Conservation (phyloP, 2,329 filamentous ascomycete genomes). For the Pseudocercospora macadamiae region DNA sequence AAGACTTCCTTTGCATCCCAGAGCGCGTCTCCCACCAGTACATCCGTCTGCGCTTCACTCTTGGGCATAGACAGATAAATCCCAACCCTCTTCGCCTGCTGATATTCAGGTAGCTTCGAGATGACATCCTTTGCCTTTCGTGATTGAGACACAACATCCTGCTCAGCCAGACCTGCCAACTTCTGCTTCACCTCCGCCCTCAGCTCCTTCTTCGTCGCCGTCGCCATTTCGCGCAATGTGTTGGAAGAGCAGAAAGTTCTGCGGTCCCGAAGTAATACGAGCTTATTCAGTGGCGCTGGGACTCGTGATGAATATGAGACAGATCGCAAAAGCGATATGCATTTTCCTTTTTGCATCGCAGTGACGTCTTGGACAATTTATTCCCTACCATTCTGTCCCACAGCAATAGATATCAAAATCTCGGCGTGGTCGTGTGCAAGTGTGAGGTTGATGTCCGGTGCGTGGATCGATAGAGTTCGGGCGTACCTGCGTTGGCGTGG, state of each 20-base stretch:
- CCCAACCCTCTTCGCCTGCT: conserved; percentile 73
- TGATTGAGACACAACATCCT: conserved; percentile 72
- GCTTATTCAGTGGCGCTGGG: background rate
- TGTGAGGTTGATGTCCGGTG: background rate
- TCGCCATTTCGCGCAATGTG: conserved; percentile 26
- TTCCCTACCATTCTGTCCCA: background rate
- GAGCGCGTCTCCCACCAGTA: conserved; percentile 81
- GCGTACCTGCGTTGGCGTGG: conserved; percentile 2
- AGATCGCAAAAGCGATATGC: background rate
- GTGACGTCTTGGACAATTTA: background rate
- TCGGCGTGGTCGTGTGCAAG: background rate
- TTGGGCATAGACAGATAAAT: conserved; percentile 92
- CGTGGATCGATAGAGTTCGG: background rate
- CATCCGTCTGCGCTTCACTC: conserved; percentile 81
- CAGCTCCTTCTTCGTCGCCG: conserved; percentile 71
- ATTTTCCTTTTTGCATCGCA: background rate
- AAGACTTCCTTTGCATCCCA: conserved; percentile 79
- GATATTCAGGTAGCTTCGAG: conserved; percentile 71
- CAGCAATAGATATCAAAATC: too few species aligned
- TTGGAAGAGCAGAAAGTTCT: too few species aligned
- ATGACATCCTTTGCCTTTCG: conserved; percentile 66
- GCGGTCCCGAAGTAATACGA: background rate
- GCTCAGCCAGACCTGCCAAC: conserved; percentile 63
- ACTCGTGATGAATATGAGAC: background rate
- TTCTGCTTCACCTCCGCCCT: conserved; percentile 69